A percentile compares a stretch with the other conserved stretches of the same genome.
Evolutionary conservation across 2,329 filamentous ascomycete species (phyloP).

Genomic region (Helotiales sp.): DNA sequence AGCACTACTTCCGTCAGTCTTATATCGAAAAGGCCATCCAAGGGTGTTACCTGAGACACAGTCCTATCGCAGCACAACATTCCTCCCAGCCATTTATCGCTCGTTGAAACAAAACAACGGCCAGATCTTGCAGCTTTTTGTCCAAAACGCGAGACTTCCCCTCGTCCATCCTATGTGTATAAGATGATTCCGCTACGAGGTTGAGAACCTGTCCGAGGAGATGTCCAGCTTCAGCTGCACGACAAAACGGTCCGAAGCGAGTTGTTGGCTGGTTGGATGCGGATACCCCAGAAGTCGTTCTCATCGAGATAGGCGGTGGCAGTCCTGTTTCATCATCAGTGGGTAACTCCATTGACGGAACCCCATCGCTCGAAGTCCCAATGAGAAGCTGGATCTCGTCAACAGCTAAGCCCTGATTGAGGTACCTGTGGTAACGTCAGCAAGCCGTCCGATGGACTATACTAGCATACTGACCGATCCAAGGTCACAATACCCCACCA

Average conservation of each 20-base stretch:
- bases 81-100: slow-evolving; percentile 27
- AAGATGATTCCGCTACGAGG: slow-evolving; percentile 15
- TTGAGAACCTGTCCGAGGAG: slow-evolving; percentile 22
- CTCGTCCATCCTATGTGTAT: slow-evolving; percentile 13
- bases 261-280: slow-evolving; percentile 21
- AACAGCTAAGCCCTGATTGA: slow-evolving; percentile 20
- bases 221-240: slow-evolving; percentile 21
- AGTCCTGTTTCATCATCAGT: slow-evolving; percentile 21
- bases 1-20: slow-evolving; percentile 18
- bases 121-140: slow-evolving; percentile 12
- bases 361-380: slow-evolving; percentile 15
- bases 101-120: slow-evolving; percentile 17
- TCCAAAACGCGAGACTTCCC: slow-evolving; percentile 13
- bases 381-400: slow-evolving; percentile 24
- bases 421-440: slow-evolving; percentile 15
- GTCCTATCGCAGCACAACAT: slow-evolving; percentile 25
- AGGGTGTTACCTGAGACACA: slow-evolving; percentile 18
- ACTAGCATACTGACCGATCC: slow-evolving; percentile 14
- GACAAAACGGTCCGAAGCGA: slow-evolving; percentile 24
- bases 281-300: slow-evolving; percentile 20
- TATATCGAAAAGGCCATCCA: not conserved
- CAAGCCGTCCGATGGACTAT: not conserved
- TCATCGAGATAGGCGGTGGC: slow-evolving; percentile 11
- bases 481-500: slow-evolving; percentile 27
- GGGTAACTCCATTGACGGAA: slow-evolving; percentile 21